These are phyloP conservation scores for Geosmithia morbida DNA, from an alignment of 2,329 filamentous ascomycete genomes.

Conservation along the genomic window DNA sequence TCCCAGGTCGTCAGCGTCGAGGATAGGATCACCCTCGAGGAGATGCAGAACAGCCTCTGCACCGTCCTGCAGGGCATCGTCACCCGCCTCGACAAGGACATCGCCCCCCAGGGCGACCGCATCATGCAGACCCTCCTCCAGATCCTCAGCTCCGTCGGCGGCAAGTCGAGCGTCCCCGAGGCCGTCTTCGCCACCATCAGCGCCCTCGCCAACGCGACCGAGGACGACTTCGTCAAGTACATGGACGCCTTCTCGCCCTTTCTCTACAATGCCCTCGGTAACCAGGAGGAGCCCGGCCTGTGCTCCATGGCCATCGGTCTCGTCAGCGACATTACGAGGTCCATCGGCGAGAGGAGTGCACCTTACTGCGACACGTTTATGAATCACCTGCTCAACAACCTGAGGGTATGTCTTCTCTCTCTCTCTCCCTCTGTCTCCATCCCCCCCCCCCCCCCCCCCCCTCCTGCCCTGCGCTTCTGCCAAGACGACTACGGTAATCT, in stretches of 20 bases:
- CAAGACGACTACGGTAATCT: too few relatives aligned
- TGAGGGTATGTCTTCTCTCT: too few relatives aligned
- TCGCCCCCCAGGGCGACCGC: conserved; percentile 76
- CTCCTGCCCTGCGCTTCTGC: too few relatives aligned
- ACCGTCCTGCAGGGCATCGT: conserved; percentile 88
- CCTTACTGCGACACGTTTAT: conserved; percentile 96
- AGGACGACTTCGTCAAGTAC: conserved; percentile 90
- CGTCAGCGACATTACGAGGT: conserved; percentile 90
- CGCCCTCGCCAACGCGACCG: conserved; percentile 78
- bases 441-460: too few relatives aligned
- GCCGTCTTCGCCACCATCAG: conserved; percentile 86
- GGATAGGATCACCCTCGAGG: conserved; percentile 87
- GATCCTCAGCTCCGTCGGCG: conserved; percentile 60
- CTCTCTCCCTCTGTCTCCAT: conserved; percentile 40
- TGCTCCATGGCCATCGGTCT: conserved; percentile 97
- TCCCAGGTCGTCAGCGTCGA: conserved; percentile 92
- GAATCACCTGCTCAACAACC: conserved; percentile 90
- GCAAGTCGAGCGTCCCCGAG: conserved; percentile 90
- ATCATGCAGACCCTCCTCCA: conserved; percentile 86
- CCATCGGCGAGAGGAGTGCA: conserved; percentile 77
- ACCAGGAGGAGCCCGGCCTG: conserved; percentile 86
- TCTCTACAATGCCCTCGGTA: conserved; percentile 84
- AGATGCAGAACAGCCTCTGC: conserved; percentile 92
- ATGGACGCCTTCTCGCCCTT: conserved; percentile 92
- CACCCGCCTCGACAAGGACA: conserved; percentile 79